Conservation (phyloP, 148 eudicot genomes). For the Polygonum maritimum region DNA sequence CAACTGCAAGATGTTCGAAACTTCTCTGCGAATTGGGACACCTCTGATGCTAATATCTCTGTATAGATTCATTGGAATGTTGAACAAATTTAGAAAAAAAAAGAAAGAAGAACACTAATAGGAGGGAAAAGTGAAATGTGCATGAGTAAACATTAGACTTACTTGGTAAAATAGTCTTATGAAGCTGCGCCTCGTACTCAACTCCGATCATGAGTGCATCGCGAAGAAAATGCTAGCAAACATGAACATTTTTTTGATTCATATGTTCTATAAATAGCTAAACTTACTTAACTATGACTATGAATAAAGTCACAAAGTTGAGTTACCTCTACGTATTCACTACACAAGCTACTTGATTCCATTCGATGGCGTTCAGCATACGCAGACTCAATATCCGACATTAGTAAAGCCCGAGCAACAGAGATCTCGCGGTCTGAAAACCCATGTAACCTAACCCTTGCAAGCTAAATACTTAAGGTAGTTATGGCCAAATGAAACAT, state of each 20-base stretch:
- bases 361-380: constrained; percentile 82
- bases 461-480: constrained; percentile 39
- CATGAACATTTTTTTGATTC: constrained; percentile 47
- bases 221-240: constrained; percentile 75
- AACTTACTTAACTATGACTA: constrained; percentile 13
- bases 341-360: constrained; percentile 71
- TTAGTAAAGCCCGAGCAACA: constrained; percentile 43
- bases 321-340: constrained; percentile 67
- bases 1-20: constrained; percentile 52
- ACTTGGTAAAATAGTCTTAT: constrained; percentile 68
- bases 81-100: not conserved
- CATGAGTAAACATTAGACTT: constrained; percentile 35
- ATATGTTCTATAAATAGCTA: constrained; percentile 49
- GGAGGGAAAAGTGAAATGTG: not conserved
- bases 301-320: not conserved
- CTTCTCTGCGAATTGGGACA: constrained; percentile 54
- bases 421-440: constrained; percentile 88
- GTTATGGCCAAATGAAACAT: not conserved
- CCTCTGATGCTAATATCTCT: constrained; percentile 66
- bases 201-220: constrained; percentile 67
- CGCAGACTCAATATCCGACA: constrained; percentile 89
- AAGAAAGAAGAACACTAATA: not conserved
- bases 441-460: constrained; percentile 69
- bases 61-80: constrained; percentile 7
- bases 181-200: constrained; percentile 77